Evolutionary conservation across 2,329 filamentous ascomycete genomes (phyloP), one percentile per base, ranked within the genome.

Genomic region (Fusarium acutatum): DNA sequence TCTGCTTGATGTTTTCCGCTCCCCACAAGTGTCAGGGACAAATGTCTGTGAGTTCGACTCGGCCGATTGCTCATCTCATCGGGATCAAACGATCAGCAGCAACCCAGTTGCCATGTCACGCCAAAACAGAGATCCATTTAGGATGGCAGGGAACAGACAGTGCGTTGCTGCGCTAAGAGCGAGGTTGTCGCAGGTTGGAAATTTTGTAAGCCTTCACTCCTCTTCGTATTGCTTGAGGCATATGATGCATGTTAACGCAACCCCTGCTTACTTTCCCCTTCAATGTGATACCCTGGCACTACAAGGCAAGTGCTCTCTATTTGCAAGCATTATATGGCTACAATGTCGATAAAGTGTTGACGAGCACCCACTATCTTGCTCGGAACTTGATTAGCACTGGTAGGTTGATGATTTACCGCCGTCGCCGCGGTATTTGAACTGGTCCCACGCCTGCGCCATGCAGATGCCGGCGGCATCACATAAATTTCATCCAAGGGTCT

Each of bases 331-430:
- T 18, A n/a, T 38, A 28, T 22, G 37, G 35, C 26, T 40, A 50
- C 8, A 50, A n/a, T 20, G 17, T 30, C 34, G 34, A 54, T n/a
- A 17, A 28, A n/a, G 20, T 30, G 20, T 30, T 40, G 50, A 28
- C 20, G 26, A 54, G 50, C 24, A 28, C 20, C 11, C 34, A n/a
- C 22, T n/a, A 26, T 30, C 34, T 40, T 40, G 50, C 50, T 28
- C 20, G 24, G 35, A 30, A 32, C 34, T 32, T 67, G 41, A 67
- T 62, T 38, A 44, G 47, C 54, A 46, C 49, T 40, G 47, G 65
- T 60, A 67, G 68, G 69, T 76, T 56, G 46, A 56, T 67, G 69
- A 71, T 68, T 60, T 76, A 69, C 73, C 63, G 60, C 62, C 53
- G 64, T 72, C 66, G 65, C 63, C 71, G 65, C 65, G 63, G 60